Percentiles rank a stretch among this genome's conserved stretches.
These are phyloP conservation scores for Phytophthora cajani DNA, from an alignment of 352 stramenopile genomes.

Conservation along the genomic window DNA sequence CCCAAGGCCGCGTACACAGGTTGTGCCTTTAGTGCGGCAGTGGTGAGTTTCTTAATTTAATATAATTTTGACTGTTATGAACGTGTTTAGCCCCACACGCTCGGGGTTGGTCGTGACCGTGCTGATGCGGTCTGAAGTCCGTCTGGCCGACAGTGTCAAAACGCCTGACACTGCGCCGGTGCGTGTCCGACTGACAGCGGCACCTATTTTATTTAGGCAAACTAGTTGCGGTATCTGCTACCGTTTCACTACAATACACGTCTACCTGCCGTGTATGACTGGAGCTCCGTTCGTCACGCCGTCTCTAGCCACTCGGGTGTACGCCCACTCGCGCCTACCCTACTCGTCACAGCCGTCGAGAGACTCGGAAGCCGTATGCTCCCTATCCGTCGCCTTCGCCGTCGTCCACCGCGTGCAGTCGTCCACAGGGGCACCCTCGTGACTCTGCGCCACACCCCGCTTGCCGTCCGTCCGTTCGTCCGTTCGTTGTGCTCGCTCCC, in stretches of 20 bases:
- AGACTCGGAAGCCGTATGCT: neutral
- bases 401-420: neutral
- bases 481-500: too few species aligned
- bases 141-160: neutral
- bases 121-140: conserved; percentile 2
- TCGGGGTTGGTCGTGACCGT: neutral
- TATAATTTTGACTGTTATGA: neutral
- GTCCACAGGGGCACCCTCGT: neutral
- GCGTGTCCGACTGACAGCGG: neutral
- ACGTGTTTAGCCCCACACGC: neutral
- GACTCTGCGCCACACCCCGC: too few species aligned
- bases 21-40: too few species aligned
- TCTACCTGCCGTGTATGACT: neutral
- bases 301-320: neutral
- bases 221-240: neutral
- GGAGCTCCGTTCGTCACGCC: neutral
- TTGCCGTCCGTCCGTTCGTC: too few species aligned
- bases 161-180: neutral
- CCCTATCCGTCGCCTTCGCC: neutral
- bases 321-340: conserved; percentile 1
- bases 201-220: neutral
- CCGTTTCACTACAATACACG: neutral
- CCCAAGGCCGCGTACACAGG: too few species aligned
- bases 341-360: conserved; percentile 1
- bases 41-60: too few species aligned